These are phyloP conservation scores for Fagopyrum tataricum DNA, from an alignment of 148 eudicot genomes.

Conservation along the genomic window DNA sequence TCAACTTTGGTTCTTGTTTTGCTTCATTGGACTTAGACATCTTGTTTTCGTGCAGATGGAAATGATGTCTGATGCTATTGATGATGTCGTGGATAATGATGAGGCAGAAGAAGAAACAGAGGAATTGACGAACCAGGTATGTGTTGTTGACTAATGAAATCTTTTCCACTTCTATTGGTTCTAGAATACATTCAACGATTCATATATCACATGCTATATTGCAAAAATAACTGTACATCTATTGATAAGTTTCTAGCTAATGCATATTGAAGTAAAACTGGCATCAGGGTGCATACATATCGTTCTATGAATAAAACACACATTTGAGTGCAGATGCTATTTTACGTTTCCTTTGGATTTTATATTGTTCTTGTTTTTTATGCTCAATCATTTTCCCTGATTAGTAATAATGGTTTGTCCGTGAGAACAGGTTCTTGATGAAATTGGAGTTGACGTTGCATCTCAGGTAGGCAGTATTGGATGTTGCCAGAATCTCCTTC, in stretches of 20 bases:
- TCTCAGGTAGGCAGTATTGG: conserved; percentile 59
- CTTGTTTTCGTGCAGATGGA: conserved; percentile 50
- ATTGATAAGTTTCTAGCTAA: neutral
- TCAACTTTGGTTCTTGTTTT: conserved; percentile 13
- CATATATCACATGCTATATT: neutral
- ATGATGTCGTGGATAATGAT: conserved; percentile 81
- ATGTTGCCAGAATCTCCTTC: conserved; percentile 4
- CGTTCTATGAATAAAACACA: neutral
- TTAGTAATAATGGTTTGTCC: neutral
- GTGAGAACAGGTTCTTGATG: conserved; percentile 75
- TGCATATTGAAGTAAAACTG: neutral
- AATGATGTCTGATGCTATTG: conserved; percentile 97
- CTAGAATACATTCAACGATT: neutral
- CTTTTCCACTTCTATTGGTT: neutral
- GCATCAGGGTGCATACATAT: neutral
- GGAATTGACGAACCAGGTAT: conserved; percentile 83
- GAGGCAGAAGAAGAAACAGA: conserved; percentile 99
- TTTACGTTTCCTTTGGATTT: neutral
- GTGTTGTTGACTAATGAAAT: neutral
- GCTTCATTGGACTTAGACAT: conserved; percentile 9
- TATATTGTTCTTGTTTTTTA: neutral
- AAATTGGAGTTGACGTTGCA: conserved; percentile 94
- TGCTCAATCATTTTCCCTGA: neutral
- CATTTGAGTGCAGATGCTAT: neutral
- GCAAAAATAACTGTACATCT: neutral